Conservation (phyloP, 2,329 filamentous ascomycete genomes). For the Xylaria sp. region DNA sequence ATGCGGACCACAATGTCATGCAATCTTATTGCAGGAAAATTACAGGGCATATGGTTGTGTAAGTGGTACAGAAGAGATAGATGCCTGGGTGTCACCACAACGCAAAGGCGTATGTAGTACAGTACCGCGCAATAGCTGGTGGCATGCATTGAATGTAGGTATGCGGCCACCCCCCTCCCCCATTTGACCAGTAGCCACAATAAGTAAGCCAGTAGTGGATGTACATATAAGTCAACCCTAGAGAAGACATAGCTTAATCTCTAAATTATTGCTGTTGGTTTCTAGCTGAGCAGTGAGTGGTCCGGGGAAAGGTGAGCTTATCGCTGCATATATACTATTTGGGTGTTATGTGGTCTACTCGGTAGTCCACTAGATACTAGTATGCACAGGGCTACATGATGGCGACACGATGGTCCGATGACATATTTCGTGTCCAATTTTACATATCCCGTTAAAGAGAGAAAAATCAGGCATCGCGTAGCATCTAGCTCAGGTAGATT, state of each 20-base stretch:
- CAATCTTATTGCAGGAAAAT: neutral
- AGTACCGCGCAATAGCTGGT: too few species aligned
- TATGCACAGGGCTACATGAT: neutral
- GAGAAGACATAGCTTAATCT: neutral
- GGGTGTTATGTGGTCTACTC: too few species aligned
- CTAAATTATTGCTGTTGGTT: neutral
- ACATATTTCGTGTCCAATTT: neutral
- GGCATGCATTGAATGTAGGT: too few species aligned
- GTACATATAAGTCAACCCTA: neutral
- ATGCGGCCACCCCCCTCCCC: too few species aligned
- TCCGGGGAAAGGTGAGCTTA: neutral
- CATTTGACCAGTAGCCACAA: neutral
- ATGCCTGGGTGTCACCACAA: neutral
- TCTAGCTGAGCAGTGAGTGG: neutral
- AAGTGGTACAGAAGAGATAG: too few species aligned
- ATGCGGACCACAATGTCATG: neutral
- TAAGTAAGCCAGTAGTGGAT: neutral
- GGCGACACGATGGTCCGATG: neutral
- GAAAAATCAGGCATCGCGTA: too few species aligned
- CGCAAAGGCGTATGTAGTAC: neutral
- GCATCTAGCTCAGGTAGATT: too few species aligned
- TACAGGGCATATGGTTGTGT: too few species aligned
- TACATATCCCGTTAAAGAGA: neutral
- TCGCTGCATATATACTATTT: too few species aligned
- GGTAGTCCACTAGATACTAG: too few species aligned